Evolutionary conservation across 2,329 filamentous ascomycete genomes (phyloP).

Genomic region (Penicillium sp.): DNA sequence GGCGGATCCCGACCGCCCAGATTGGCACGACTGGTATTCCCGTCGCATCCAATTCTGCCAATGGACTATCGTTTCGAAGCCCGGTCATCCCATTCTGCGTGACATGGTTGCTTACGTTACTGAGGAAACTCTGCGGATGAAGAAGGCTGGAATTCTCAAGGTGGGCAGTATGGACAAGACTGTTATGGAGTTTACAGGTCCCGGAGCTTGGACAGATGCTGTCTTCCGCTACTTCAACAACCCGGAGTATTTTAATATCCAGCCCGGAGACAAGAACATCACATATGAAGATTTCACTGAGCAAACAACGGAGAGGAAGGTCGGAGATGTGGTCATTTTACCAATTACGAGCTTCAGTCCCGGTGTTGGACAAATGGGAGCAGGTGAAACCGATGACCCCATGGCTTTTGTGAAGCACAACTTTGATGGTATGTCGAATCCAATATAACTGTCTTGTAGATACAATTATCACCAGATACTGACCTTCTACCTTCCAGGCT

Average conservation of each 20-base stretch:
- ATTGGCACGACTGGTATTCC: slow-evolving; percentile 96
- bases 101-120: slow-evolving; percentile 88
- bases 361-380: slow-evolving; percentile 89
- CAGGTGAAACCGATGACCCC: slow-evolving; percentile 82
- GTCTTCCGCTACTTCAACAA: slow-evolving; percentile 96
- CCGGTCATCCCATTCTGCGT: slow-evolving; percentile 86
- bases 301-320: slow-evolving; percentile 77
- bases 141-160: slow-evolving; percentile 65
- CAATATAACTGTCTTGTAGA: background rate
- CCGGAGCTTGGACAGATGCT: slow-evolving; percentile 89
- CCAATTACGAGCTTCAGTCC: slow-evolving; percentile 98
- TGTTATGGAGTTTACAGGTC: slow-evolving; percentile 92
- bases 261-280: slow-evolving; percentile 65
- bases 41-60: slow-evolving; percentile 97
- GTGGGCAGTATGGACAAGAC: slow-evolving; percentile 65
- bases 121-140: slow-evolving; percentile 72
- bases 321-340: slow-evolving; percentile 89
- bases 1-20: slow-evolving; percentile 86
- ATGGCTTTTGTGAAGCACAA: slow-evolving; percentile 98
- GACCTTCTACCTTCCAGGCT: slow-evolving; percentile 24
- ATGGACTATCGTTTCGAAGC: slow-evolving; percentile 97
- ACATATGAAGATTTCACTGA: slow-evolving; percentile 88
- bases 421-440: slow-evolving; percentile 71
- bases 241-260: slow-evolving; percentile 81
- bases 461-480: slow-evolving; percentile 5